Evolutionary conservation across 768 basidiomycete genomes (phyloP).

Genomic region (Rhodocollybia butyracea): DNA sequence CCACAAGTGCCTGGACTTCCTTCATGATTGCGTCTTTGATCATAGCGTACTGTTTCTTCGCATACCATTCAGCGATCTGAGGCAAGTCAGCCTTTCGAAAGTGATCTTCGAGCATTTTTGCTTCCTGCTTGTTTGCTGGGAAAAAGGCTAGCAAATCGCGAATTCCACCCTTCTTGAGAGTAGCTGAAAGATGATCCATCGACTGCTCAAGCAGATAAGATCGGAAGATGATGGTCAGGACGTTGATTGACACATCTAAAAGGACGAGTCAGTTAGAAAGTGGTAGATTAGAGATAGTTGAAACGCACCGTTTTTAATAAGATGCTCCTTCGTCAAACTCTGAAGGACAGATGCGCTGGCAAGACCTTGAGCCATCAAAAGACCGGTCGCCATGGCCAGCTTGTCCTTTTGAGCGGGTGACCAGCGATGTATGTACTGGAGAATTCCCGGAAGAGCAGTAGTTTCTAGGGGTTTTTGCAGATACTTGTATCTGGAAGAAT

Average conservation of each 20-base stretch:
- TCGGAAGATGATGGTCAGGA: conserved; percentile 77
- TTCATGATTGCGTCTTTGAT: conserved; percentile 75
- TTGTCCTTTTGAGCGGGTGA: conserved; percentile 73
- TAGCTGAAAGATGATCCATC: conserved; percentile 83
- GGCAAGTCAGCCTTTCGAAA: conserved; percentile 79
- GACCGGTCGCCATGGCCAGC: conserved; percentile 75
- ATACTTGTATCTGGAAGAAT: conserved; percentile 83
- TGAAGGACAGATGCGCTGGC: conserved; percentile 74
- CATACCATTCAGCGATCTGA: conserved; percentile 91
- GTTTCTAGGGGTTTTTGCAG: conserved; percentile 96
- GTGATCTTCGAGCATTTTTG: conserved; percentile 74
- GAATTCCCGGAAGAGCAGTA: conserved; percentile 71
- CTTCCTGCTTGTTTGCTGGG: conserved; percentile 77
- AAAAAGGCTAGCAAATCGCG: conserved; percentile 87
- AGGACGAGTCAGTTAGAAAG: conserved; percentile 2
- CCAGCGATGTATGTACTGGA: conserved; percentile 93
- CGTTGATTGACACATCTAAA: conserved; percentile 71
- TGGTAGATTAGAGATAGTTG: not conserved
- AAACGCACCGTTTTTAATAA: conserved; percentile 86
- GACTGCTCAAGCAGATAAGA: conserved; percentile 78
- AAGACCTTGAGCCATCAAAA: conserved; percentile 82
- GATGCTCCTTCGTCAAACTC: conserved; percentile 87
- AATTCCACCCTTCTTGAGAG: conserved; percentile 83
- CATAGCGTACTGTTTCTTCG: conserved; percentile 81
- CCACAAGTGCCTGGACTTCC: conserved; percentile 67